These are phyloP conservation scores for Phaeomoniella chlamydospora DNA, from an alignment of 2,329 filamentous ascomycete genomes.

Conservation along the genomic window DNA sequence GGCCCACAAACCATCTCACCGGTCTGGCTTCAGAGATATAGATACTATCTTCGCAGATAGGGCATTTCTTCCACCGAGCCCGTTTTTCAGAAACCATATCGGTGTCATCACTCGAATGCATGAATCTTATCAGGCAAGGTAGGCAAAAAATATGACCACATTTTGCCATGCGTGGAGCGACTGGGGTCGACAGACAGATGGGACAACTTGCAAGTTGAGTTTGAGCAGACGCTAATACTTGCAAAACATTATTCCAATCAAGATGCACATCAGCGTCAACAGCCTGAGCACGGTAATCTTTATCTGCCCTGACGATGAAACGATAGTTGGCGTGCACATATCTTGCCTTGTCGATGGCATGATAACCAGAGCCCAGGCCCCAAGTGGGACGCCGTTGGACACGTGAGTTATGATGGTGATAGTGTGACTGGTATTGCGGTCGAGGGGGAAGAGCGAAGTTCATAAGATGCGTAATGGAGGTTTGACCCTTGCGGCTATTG, in stretches of 20 bases:
- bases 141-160: slow-evolving; percentile 97
- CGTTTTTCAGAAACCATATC: slow-evolving; percentile 49
- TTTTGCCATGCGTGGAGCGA: slow-evolving; percentile 89
- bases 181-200: slow-evolving; percentile 84
- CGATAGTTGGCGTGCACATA: slow-evolving; percentile 95
- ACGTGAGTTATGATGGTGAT: slow-evolving; percentile 35
- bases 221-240: slow-evolving; percentile 78
- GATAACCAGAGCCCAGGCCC: slow-evolving; percentile 78
- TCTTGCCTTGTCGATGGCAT: slow-evolving; percentile 79
- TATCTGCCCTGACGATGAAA: slow-evolving; percentile 78
- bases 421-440: slow-evolving; percentile 41
- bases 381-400: slow-evolving; percentile 58
- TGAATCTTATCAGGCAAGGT: slow-evolving; percentile 84
- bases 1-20: slow-evolving; percentile 79
- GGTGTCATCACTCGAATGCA: slow-evolving; percentile 71
- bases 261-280: slow-evolving; percentile 77
- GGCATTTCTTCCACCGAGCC: slow-evolving; percentile 82
- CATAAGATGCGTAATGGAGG: slow-evolving; percentile 91
- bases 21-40: slow-evolving; percentile 82
- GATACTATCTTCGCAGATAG: slow-evolving; percentile 88
- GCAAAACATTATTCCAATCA: slow-evolving; percentile 80
- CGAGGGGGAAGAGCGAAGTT: slow-evolving; percentile 74
- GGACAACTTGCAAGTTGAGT: slow-evolving; percentile 83
- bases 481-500: slow-evolving; percentile 73
- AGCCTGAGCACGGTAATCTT: slow-evolving; percentile 66